Conservation (phyloP, 164 flowering plant genomes). For the Umbellularia californica region DNA sequence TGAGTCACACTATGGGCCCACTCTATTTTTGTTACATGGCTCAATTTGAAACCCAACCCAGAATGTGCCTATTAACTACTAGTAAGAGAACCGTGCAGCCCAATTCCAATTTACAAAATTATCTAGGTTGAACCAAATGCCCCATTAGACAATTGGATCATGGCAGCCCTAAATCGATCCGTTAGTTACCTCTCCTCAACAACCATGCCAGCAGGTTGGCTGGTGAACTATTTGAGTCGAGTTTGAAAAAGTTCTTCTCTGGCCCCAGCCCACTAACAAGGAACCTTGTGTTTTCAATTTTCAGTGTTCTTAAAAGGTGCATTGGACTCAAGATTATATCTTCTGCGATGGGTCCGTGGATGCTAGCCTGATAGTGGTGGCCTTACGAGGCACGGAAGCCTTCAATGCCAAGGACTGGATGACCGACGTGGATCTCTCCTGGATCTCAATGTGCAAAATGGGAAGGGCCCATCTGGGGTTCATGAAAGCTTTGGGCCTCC, state of each 20-base stretch:
- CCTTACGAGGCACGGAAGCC: slow-evolving; percentile 69
- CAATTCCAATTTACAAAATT: not conserved
- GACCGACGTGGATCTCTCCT: slow-evolving; percentile 54
- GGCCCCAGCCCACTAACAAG: not conserved
- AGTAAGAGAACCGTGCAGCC: too few relatives aligned
- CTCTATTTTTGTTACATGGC: too few relatives aligned
- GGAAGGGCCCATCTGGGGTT: slow-evolving; percentile 63
- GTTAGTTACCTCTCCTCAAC: not conserved
- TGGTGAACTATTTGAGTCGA: too few relatives aligned
- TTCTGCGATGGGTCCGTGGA: slow-evolving; percentile 7
- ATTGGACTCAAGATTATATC: not conserved
- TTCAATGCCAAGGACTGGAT: slow-evolving; percentile 52
- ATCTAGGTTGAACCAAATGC: too few relatives aligned
- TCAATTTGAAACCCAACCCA: too few relatives aligned
- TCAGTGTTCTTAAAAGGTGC: not conserved
- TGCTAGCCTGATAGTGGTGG: slow-evolving; percentile 36
- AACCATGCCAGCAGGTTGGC: not conserved
- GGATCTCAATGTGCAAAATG: slow-evolving; percentile 34
- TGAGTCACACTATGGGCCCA: too few relatives aligned
- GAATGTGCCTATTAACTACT: too few relatives aligned
- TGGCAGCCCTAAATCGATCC: not conserved
- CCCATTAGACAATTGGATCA: not conserved
- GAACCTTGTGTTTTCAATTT: too few relatives aligned
- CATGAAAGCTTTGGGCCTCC: slow-evolving; percentile 68
- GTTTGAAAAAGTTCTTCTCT: too few relatives aligned